phyloP scores from a whole-genome alignment of 2,329 filamentous ascomycete genomes.

The Emergomyces orientalis region DNA sequence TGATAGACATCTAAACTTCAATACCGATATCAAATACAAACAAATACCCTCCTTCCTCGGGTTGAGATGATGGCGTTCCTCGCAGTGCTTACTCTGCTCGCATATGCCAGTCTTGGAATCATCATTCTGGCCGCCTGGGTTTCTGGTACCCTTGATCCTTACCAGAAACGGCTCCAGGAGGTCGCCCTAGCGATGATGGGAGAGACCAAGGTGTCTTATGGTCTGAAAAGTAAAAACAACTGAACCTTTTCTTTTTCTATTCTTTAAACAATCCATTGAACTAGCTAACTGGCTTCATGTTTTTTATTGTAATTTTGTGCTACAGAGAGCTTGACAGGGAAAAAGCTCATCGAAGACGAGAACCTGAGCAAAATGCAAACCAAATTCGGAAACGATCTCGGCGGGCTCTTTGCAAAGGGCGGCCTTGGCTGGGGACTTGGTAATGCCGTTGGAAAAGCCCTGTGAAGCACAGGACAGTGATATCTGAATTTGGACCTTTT shows the following conservation, averaged over 20 bases:
- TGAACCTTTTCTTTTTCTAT: not conserved
- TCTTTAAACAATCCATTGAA: not conserved
- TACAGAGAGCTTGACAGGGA: constrained; percentile 19
- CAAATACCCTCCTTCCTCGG: too few relatives aligned
- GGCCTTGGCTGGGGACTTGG: constrained; percentile 10
- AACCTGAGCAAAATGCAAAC: constrained; percentile 23
- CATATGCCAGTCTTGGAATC: constrained; percentile 8
- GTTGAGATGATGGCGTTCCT: not conserved
- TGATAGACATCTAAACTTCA: not conserved
- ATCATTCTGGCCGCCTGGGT: constrained; percentile 21
- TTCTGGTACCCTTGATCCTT: constrained; percentile 22
- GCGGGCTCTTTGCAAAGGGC: constrained; percentile 20
- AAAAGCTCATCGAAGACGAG: constrained; percentile 20
- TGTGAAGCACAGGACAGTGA: not conserved
- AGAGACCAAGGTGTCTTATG: constrained; percentile 23
- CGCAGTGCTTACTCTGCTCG: constrained; percentile 6
- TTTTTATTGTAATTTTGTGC: constrained; percentile 3
- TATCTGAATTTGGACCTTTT: not conserved
- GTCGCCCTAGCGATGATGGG: constrained; percentile 23
- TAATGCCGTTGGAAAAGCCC: not conserved
- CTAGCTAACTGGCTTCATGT: not conserved
- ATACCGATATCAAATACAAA: not conserved
- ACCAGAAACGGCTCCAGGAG: constrained; percentile 24
- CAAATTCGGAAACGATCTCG: constrained; percentile 19
- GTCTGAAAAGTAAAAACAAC: constrained; percentile 19